These are phyloP conservation scores for Gossypium davidsonii DNA, from an alignment of 441 rosid genomes.

Conservation along the genomic window DNA sequence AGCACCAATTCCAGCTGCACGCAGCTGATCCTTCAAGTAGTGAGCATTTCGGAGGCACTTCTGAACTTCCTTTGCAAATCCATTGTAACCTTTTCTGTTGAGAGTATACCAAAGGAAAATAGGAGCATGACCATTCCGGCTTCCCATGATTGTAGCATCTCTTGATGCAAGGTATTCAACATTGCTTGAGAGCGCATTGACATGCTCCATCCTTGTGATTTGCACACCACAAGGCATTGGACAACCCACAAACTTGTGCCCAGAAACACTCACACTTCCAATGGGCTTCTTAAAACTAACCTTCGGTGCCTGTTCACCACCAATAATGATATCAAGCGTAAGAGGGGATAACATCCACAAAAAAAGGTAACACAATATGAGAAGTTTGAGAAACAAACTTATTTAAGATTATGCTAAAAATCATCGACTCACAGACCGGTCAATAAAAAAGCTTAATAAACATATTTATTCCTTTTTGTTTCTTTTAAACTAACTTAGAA, in stretches of 20 bases:
- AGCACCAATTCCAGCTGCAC: slow-evolving; percentile 65
- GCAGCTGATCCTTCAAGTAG: slow-evolving; percentile 61
- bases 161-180: background rate
- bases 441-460: background rate
- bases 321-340: background rate
- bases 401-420: background rate
- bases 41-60: slow-evolving; percentile 83
- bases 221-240: slow-evolving; percentile 97
- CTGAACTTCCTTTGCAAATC: slow-evolving; percentile 87
- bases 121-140: background rate
- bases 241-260: slow-evolving; percentile 87
- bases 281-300: background rate
- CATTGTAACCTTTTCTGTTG: background rate
- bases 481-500: background rate
- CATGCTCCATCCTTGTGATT: slow-evolving; percentile 69
- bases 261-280: slow-evolving; percentile 53
- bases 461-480: background rate
- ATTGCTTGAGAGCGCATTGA: slow-evolving; percentile 38
- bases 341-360: background rate
- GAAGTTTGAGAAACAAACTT: slow-evolving; percentile 43
- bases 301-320: background rate
- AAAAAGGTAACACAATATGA: slow-evolving; percentile 55
- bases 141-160: background rate
- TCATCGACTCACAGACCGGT: background rate
- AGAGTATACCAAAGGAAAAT: background rate